Evolutionary conservation across 306 rosid genomes (phyloP).

Genomic region (Macrotyloma uniflorum): DNA sequence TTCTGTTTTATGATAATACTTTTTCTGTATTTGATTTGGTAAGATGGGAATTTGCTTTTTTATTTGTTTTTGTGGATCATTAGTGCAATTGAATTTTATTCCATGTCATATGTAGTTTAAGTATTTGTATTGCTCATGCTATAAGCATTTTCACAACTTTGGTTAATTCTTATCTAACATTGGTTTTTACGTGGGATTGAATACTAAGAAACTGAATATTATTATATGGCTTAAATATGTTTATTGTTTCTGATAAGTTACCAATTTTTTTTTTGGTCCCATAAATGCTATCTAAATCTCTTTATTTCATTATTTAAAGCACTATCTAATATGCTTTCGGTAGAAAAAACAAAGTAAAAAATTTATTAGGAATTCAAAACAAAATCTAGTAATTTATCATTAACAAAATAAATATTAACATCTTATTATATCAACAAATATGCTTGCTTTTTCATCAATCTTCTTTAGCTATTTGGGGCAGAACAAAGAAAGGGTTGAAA

Average conservation of each 20-base stretch:
- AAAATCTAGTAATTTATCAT: too few relatives aligned
- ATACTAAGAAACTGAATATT: slow-evolving; percentile 23
- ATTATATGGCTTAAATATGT: too few relatives aligned
- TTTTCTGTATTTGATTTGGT: slow-evolving; percentile 96
- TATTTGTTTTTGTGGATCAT: not conserved
- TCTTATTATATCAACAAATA: slow-evolving; percentile 25
- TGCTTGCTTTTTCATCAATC: slow-evolving; percentile 16
- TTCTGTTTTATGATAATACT: slow-evolving; percentile 89
- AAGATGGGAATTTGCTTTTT: slow-evolving; percentile 43
- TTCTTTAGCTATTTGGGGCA: not conserved
- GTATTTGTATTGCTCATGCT: slow-evolving; percentile 19
- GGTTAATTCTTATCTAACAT: slow-evolving; percentile 6
- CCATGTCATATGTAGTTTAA: slow-evolving; percentile 19
- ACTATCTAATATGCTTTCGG: too few relatives aligned
- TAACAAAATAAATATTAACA: too few relatives aligned
- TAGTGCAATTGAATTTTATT: slow-evolving; percentile 5
- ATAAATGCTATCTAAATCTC: too few relatives aligned
- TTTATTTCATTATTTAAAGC: too few relatives aligned
- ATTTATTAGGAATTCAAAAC: too few relatives aligned
- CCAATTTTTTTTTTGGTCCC: too few relatives aligned
- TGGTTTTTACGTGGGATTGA: slow-evolving; percentile 20
- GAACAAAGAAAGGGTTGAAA: not conserved
- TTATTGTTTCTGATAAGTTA: too few relatives aligned
- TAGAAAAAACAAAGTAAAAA: too few relatives aligned
- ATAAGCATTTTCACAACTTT: slow-evolving; percentile 21